Evolutionary conservation across 345 rosid genomes (phyloP).

Genomic region (Mallotus nudiflorus): DNA sequence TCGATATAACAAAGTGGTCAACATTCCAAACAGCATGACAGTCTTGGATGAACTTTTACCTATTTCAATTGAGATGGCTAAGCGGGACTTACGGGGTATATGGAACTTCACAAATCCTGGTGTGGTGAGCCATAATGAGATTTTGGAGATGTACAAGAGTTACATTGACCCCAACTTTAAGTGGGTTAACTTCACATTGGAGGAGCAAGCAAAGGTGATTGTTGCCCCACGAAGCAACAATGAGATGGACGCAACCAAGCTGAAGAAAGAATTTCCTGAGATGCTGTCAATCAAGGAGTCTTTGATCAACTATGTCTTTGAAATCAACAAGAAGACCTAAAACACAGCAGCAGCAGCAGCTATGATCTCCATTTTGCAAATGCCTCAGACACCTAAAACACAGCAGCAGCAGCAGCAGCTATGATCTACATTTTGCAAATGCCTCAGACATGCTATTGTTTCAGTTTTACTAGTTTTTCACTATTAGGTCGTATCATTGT

Average conservation of each 20-base stretch:
- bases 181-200: constrained; percentile 62
- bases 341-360: neutral
- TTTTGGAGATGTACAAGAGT: constrained; percentile 70
- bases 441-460: neutral
- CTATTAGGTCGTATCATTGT: constrained; percentile 4
- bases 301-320: constrained; percentile 62
- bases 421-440: neutral
- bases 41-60: constrained; percentile 74
- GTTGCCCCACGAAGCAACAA: constrained; percentile 80
- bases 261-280: constrained; percentile 73
- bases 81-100: constrained; percentile 63
- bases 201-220: constrained; percentile 74
- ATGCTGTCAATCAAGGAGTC: constrained; percentile 65
- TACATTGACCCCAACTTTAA: constrained; percentile 58
- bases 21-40: constrained; percentile 83
- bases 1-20: constrained; percentile 68
- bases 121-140: constrained; percentile 74
- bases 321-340: constrained; percentile 64
- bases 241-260: constrained; percentile 71
- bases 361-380: neutral
- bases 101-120: constrained; percentile 89
- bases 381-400: constrained; percentile 6
- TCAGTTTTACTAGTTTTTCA: neutral
- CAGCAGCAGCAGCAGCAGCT: neutral
- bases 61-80: constrained; percentile 77